phyloP scores from a whole-genome alignment of 192 early-diverging fungal genomes.

The Coemansia sp. region DNA sequence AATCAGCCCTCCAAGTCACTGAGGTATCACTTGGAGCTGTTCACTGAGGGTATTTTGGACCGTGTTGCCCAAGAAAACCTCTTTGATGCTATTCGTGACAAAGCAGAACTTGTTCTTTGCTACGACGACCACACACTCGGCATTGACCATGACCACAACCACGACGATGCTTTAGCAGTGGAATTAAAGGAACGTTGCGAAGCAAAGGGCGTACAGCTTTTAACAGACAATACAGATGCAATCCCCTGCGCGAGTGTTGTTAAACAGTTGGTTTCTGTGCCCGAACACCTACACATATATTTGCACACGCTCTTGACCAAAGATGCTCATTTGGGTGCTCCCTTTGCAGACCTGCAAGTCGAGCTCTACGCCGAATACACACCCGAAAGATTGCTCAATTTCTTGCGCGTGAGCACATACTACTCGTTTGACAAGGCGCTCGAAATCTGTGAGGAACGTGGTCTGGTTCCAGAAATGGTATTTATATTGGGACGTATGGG shows the following conservation, averaged over 20 bases:
- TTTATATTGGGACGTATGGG: constrained; percentile 97
- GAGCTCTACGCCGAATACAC: constrained; percentile 94
- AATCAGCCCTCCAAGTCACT: constrained; percentile 75
- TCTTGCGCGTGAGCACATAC: constrained; percentile 73
- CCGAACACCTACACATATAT: constrained; percentile 78
- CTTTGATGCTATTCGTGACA: constrained; percentile 73
- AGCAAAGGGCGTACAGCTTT: constrained; percentile 69
- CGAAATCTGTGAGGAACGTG: constrained; percentile 74
- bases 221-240: constrained; percentile 81
- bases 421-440: constrained; percentile 72
- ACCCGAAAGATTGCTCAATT: constrained; percentile 69
- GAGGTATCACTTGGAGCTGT: constrained; percentile 73
- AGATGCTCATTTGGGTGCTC: constrained; percentile 57
- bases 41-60: constrained; percentile 68
- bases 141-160: constrained; percentile 10
- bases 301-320: constrained; percentile 79
- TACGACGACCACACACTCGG: constrained; percentile 64
- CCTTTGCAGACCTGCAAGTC: constrained; percentile 74
- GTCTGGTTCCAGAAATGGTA: constrained; percentile 96
- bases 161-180: neutral
- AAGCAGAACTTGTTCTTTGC: constrained; percentile 76
- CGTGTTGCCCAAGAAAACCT: constrained; percentile 74
- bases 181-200: constrained; percentile 40
- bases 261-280: constrained; percentile 57
- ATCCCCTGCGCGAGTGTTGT: constrained; percentile 70